Evolutionary conservation across 2,329 filamentous ascomycete species (phyloP).

Genomic region (Immersiporthe knoxdaviesiana): DNA sequence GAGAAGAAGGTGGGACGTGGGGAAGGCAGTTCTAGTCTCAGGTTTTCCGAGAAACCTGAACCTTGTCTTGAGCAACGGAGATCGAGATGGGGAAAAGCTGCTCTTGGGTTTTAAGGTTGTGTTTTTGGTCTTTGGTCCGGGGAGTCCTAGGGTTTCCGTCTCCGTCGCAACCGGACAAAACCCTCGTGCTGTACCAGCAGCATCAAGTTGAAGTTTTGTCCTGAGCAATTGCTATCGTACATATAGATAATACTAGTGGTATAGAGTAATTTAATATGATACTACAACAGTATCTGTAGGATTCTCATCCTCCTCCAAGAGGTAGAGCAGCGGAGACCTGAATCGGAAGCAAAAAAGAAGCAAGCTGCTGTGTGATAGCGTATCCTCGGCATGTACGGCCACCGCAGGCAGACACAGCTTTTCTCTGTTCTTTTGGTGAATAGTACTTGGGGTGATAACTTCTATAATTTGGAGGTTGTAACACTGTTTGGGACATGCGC

Average conservation of each 20-base stretch:
- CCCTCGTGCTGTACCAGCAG: background rate
- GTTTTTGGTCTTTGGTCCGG: background rate
- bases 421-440: too few species aligned
- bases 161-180: background rate
- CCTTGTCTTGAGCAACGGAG: background rate
- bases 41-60: background rate
- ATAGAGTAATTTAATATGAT: too few species aligned
- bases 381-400: background rate
- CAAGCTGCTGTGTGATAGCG: too few species aligned
- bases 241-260: too few species aligned
- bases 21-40: background rate
- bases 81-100: background rate
- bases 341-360: too few species aligned
- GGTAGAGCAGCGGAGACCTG: too few species aligned
- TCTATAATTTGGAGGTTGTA: too few species aligned
- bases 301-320: too few species aligned
- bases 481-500: too few species aligned
- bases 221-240: too few species aligned
- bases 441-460: too few species aligned
- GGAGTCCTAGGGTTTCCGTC: background rate
- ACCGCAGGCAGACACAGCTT: too few species aligned
- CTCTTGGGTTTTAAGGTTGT: background rate
- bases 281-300: background rate
- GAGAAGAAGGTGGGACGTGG: background rate
- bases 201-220: background rate